Base-by-base conservation (phyloP, 2,329 filamentous ascomycete species). In the Tolypocladium capitatum region DNA sequence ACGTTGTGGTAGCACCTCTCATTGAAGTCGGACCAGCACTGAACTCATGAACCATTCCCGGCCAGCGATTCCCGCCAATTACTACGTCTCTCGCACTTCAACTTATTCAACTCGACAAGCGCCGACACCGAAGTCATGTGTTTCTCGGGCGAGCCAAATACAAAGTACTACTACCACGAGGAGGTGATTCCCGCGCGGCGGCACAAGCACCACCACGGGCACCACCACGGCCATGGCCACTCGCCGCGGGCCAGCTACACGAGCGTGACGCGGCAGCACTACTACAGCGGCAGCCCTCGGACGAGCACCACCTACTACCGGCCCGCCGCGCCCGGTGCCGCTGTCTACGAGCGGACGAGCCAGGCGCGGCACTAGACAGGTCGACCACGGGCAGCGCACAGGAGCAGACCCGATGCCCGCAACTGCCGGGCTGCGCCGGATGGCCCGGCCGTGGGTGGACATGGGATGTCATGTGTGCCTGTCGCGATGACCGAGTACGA, bases 151-250 rank as follows among this genome's bases (percentile, higher is more conserved):
- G 63, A 68, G 49, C 67, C 70, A 47, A 61, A 59, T 30, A 69
- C 66, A 36, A 68, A 68, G 43, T 75, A 78, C 64, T 78, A 78
- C 65, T 75, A 77, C 60, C 70, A 70, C 58, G 71, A 77, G 63
- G 73, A 77, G 54, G 66, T 71, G 53, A 66, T 73, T 43, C 74
- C 74, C 40, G 64, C 68, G 49, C 64, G 71, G 36, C 58, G 56
- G 31, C 60, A 66, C 44, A 61, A 61, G 43, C 60, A 62, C 38
- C 61, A 64, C 32, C 58, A 62, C 16, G 61, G 64, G 48, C 61
- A 64, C 43, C 59, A 65, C 42, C 63, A 65, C 40, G 59, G 62
- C 43, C 57, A 59, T 48, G 55, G 56, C 43, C 57, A 63, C 44
- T 66, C 66, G 24, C 69, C 71, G 43, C 60, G 65, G 42, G 62